Conservation (phyloP, 164 flowering plant species). For the Vitis riparia region DNA sequence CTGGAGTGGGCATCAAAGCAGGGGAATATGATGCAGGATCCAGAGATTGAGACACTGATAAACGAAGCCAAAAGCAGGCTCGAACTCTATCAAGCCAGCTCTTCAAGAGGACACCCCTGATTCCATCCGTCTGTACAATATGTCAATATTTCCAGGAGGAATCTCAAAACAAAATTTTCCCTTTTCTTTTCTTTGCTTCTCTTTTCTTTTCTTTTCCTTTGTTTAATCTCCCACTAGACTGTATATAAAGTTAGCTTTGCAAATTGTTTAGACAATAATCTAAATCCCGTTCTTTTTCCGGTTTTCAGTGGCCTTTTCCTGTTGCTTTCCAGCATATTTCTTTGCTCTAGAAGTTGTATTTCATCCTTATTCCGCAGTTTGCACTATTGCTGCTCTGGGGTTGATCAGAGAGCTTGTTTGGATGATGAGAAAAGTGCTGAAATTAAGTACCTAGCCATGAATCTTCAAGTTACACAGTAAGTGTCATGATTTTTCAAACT, state of each 20-base stretch:
- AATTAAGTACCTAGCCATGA: too few species aligned
- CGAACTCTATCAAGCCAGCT: constrained; percentile 78
- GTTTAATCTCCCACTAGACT: background rate
- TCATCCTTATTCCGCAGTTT: too few species aligned
- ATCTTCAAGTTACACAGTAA: too few species aligned
- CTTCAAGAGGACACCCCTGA: constrained; percentile 47
- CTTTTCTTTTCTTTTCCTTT: background rate
- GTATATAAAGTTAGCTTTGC: background rate
- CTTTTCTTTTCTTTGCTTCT: background rate
- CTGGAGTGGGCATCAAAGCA: constrained; percentile 83
- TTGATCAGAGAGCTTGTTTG: too few species aligned
- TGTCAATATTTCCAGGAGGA: background rate
- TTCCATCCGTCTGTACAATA: background rate
- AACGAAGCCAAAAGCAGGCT: constrained; percentile 66
- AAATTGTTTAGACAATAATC: too few species aligned
- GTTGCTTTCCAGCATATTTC: too few species aligned
- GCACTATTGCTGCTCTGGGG: too few species aligned
- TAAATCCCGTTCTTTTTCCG: too few species aligned
- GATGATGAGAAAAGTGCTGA: too few species aligned
- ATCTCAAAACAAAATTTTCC: background rate
- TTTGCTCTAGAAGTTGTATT: too few species aligned
- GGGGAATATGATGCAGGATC: constrained; percentile 36
- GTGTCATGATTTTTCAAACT: too few species aligned
- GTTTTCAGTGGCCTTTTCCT: too few species aligned
- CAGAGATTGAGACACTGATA: constrained; percentile 32